Conservation (phyloP, 768 basidiomycete genomes). For the Suillus tomentosus region DNA sequence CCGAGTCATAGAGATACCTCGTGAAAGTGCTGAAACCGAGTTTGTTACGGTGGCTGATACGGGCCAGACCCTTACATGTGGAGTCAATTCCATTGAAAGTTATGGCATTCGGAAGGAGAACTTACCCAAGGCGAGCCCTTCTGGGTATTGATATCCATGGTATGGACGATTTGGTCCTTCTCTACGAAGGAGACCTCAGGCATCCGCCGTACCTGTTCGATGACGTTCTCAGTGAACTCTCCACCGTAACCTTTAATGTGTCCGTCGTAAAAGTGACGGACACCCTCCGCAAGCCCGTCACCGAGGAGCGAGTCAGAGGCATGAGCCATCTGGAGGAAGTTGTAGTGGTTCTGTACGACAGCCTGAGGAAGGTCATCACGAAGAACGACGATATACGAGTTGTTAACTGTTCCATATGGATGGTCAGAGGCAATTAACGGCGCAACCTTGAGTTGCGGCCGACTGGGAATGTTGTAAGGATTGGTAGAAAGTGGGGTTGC, state of each 20-base stretch:
- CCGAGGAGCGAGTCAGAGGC: slow-evolving; percentile 53
- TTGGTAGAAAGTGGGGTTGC: slow-evolving; percentile 50
- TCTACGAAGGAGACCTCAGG: slow-evolving; percentile 95
- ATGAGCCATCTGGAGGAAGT: slow-evolving; percentile 69
- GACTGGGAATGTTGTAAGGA: slow-evolving; percentile 34
- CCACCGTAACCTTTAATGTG: slow-evolving; percentile 82
- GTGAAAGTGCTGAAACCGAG: slow-evolving; percentile 83
- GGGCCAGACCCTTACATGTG: slow-evolving; percentile 79
- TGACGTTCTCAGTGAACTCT: slow-evolving; percentile 63
- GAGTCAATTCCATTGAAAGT: slow-evolving; percentile 17
- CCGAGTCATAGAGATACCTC: slow-evolving; percentile 69
- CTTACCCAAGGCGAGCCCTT: slow-evolving; percentile 84
- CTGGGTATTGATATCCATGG: slow-evolving; percentile 52
- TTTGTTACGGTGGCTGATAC: slow-evolving; percentile 82
- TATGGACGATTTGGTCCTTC: slow-evolving; percentile 89
- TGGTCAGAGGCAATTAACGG: slow-evolving; percentile 61
- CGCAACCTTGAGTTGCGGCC: slow-evolving; percentile 54
- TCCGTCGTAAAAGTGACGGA: slow-evolving; percentile 77
- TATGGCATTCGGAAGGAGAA: slow-evolving; percentile 11
- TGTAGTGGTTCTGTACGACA: slow-evolving; percentile 74
- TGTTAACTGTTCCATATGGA: slow-evolving; percentile 73
- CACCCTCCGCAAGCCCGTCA: slow-evolving; percentile 47
- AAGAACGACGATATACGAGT: slow-evolving; percentile 94
- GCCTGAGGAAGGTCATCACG: slow-evolving; percentile 64
- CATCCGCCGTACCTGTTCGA: slow-evolving; percentile 76